Conservation (phyloP, 495 filamentous ascomycete species). For the Bathelium albidoporum region DNA sequence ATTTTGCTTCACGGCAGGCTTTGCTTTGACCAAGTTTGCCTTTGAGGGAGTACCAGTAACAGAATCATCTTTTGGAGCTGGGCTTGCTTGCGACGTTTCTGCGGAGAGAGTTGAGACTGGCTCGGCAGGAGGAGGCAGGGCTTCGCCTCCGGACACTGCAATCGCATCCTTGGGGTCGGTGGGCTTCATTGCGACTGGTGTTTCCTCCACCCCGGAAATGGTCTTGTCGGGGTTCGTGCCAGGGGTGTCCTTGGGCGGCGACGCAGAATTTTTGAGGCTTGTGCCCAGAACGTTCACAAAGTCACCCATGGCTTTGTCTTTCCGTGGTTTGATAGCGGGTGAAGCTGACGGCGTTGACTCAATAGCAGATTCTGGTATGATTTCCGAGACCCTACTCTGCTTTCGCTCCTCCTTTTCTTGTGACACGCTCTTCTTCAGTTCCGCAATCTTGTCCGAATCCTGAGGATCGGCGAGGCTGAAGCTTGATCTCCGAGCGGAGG, state of each 20-base stretch:
- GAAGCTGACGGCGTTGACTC: conserved; percentile 13
- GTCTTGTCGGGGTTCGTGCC: conserved; percentile 31
- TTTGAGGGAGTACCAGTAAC: not conserved
- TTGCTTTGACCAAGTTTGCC: not conserved
- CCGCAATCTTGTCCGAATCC: conserved; percentile 13
- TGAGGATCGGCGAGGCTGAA: conserved; percentile 22
- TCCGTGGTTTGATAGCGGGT: conserved; percentile 2
- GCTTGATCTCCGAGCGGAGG: conserved; percentile 17
- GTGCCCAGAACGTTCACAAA: not conserved
- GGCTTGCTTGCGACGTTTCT: not conserved
- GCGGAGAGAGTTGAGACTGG: not conserved
- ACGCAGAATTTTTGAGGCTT: conserved; percentile 6
- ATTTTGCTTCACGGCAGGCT: not conserved
- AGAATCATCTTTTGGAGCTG: not conserved
- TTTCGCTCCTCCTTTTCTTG: conserved; percentile 24
- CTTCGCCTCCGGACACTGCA: conserved; percentile 29
- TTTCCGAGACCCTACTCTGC: conserved; percentile 21
- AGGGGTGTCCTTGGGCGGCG: conserved; percentile 6
- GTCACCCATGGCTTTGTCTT: conserved; percentile 6
- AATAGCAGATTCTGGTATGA: conserved; percentile 25
- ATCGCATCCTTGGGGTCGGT: conserved; percentile 29
- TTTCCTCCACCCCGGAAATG: conserved; percentile 29
- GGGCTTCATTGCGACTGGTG: conserved; percentile 25
- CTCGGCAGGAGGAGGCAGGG: conserved; percentile 23
- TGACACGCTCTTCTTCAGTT: conserved; percentile 25